Conservation (phyloP, 2,329 filamentous ascomycete genomes). For the Ophiosphaerella narmari region DNA sequence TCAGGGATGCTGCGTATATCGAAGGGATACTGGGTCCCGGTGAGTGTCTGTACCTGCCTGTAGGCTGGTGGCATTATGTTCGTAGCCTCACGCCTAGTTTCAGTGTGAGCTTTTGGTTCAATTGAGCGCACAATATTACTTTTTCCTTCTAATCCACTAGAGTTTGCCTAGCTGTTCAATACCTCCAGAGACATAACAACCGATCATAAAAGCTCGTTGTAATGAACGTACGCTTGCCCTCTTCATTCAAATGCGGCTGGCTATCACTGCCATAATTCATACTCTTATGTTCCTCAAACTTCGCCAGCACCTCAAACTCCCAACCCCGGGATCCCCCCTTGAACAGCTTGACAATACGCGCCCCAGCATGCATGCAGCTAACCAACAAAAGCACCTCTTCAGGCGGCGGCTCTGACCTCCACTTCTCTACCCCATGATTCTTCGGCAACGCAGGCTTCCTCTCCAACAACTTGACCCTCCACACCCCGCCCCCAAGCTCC, state of each 20-base stretch:
- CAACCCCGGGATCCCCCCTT: slow-evolving; percentile 50
- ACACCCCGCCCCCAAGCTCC: slow-evolving; percentile 80
- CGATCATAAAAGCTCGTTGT: slow-evolving; percentile 81
- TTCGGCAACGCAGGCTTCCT: slow-evolving; percentile 15
- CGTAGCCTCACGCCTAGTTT: slow-evolving; percentile 83
- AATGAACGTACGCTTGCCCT: slow-evolving; percentile 54
- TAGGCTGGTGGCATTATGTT: slow-evolving; percentile 99
- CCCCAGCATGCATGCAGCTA: slow-evolving; percentile 92
- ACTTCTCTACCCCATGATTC: slow-evolving; percentile 17
- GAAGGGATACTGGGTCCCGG: slow-evolving; percentile 82
- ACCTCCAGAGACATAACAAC: slow-evolving; percentile 68
- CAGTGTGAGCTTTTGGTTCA: slow-evolving; percentile 93
- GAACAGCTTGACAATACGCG: slow-evolving; percentile 63
- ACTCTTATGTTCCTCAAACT: slow-evolving; percentile 84
- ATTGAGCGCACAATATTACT: slow-evolving; percentile 15
- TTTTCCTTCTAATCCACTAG: no score
- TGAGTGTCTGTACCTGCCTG: slow-evolving; percentile 85
- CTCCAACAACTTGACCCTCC: slow-evolving; percentile 73
- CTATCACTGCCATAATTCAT: slow-evolving; percentile 94
- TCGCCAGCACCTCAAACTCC: slow-evolving; percentile 67
- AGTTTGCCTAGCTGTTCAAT: slow-evolving; percentile 7
- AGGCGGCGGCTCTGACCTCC: slow-evolving; percentile 19
- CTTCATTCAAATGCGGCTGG: slow-evolving; percentile 47
- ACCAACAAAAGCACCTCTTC: slow-evolving; percentile 57
- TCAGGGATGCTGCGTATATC: slow-evolving; percentile 66